Conservation (phyloP, 768 basidiomycete genomes). For the Sistotremastrum suecicum region DNA sequence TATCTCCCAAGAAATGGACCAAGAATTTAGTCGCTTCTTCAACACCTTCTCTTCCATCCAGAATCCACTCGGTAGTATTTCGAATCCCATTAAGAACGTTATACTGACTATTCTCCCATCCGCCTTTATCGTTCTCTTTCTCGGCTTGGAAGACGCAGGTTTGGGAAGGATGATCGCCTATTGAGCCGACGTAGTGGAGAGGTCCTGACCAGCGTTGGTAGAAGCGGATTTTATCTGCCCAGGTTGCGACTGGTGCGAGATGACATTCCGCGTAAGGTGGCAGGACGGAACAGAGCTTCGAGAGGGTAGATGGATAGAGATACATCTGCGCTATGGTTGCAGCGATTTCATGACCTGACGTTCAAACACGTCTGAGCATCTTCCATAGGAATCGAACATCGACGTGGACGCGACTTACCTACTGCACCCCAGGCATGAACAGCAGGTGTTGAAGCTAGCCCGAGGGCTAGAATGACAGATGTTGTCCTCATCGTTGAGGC, state of each 20-base stretch:
- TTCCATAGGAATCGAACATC: background rate
- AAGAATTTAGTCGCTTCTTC: conserved; percentile 86
- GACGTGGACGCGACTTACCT: conserved; percentile 8
- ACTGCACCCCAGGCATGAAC: conserved; percentile 19
- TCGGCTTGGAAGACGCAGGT: conserved; percentile 67
- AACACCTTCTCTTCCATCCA: conserved; percentile 22
- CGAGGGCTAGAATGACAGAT: too few relatives aligned
- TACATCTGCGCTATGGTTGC: conserved; percentile 93
- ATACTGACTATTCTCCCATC: conserved; percentile 21
- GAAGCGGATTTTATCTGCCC: conserved; percentile 67
- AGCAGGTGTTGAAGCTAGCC: background rate
- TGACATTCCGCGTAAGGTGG: conserved; percentile 48
- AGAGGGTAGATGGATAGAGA: conserved; percentile 57
- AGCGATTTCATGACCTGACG: conserved; percentile 74
- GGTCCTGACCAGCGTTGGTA: conserved; percentile 57
- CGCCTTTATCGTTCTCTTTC: conserved; percentile 47
- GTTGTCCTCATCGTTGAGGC: too few relatives aligned
- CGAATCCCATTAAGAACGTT: conserved; percentile 71
- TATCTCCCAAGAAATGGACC: conserved; percentile 84
- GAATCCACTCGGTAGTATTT: conserved; percentile 58
- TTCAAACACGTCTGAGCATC: background rate
- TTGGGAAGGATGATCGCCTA: conserved; percentile 64
- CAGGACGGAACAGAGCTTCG: conserved; percentile 59
- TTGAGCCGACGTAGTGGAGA: conserved; percentile 62
- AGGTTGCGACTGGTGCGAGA: conserved; percentile 71